These are phyloP conservation scores for Phylloporus scabripes DNA, from an alignment of 768 basidiomycete species.

Conservation along the genomic window DNA sequence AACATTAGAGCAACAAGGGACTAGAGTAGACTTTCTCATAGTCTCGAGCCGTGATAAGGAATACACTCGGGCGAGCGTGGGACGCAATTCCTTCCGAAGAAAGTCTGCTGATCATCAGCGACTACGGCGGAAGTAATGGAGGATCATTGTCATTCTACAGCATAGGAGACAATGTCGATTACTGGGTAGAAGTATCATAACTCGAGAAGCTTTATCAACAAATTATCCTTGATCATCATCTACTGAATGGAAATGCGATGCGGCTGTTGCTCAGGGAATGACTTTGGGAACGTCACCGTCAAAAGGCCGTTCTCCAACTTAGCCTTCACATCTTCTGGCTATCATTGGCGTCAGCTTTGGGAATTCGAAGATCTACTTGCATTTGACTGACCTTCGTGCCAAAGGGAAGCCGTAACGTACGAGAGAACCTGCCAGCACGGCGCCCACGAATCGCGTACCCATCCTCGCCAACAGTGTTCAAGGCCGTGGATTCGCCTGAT, in stretches of 20 bases:
- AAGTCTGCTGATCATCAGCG: too few relatives aligned
- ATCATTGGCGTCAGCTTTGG: neutral
- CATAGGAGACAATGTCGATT: too few relatives aligned
- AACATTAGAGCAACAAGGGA: too few relatives aligned
- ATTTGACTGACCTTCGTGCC: constrained; percentile 39
- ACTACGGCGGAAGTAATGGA: too few relatives aligned
- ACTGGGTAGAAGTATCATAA: too few relatives aligned
- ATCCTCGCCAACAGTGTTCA: constrained; percentile 11
- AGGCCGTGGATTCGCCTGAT: neutral
- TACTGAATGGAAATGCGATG: constrained; percentile 31
- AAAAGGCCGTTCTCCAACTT: constrained; percentile 42
- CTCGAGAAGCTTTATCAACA: too few relatives aligned
- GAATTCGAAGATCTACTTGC: neutral
- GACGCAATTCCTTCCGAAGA: too few relatives aligned
- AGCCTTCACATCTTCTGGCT: constrained; percentile 43
- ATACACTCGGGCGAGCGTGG: too few relatives aligned
- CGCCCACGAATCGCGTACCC: constrained; percentile 43
- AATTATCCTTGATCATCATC: neutral
- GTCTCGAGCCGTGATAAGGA: too few relatives aligned
- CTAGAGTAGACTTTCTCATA: too few relatives aligned
- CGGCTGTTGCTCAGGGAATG: constrained; percentile 32
- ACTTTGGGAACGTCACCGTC: constrained; percentile 42
- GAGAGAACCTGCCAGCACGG: constrained; percentile 40
- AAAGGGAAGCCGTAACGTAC: constrained; percentile 41
- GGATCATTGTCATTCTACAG: too few relatives aligned